A percentile compares a stretch with the other conserved stretches of the same genome.
phyloP scores from a whole-genome alignment of 164 flowering plant species.

The Litsea cubeba region DNA sequence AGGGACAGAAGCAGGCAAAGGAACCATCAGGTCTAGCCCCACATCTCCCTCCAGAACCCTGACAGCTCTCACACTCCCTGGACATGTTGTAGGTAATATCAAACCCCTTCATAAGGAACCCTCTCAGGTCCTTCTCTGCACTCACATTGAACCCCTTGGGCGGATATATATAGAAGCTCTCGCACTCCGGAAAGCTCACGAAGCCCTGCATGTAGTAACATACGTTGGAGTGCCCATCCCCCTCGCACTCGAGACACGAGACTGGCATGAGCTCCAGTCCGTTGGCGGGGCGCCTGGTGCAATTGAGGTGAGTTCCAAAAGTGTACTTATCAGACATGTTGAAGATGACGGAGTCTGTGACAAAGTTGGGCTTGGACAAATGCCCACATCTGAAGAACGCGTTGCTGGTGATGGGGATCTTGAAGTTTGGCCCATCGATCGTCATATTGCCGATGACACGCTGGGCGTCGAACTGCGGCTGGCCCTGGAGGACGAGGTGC shows the following conservation, averaged over 20 bases:
- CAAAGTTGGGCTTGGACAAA: background rate
- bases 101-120: background rate
- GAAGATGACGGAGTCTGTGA: background rate
- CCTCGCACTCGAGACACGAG: conserved; percentile 6
- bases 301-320: conserved; percentile 4
- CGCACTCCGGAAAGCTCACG: background rate
- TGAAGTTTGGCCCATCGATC: background rate
- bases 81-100: conserved; percentile 2
- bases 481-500: background rate
- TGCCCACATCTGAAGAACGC: conserved; percentile 4
- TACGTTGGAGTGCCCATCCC: background rate
- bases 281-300: background rate
- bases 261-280: background rate
- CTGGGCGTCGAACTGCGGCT: background rate
- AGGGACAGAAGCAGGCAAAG: conserved; percentile 4
- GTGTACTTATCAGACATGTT: background rate
- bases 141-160: background rate
- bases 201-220: conserved; percentile 9
- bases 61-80: conserved; percentile 2
- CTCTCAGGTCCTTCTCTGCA: conserved; percentile 5
- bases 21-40: conserved; percentile 1
- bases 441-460: conserved; percentile 2
- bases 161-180: background rate
- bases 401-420: background rate
- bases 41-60: conserved; percentile 11